Evolutionary conservation across 176 grass and related monocot genomes (phyloP), one percentile per base, ranked within the genome.

Genomic region (Phoenix dactylifera): DNA sequence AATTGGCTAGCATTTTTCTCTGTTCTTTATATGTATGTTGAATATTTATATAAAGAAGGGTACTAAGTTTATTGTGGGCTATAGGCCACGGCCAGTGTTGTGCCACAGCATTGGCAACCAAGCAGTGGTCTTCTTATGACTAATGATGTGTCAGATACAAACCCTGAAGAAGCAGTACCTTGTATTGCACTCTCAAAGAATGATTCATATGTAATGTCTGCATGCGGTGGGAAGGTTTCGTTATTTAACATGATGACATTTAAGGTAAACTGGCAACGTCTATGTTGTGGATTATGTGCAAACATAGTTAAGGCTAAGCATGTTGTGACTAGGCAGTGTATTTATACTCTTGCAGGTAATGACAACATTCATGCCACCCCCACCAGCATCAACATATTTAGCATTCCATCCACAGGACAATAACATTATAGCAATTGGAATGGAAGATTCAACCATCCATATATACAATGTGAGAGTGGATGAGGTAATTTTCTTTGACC

Each of bases 171-270:
- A 25, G 81, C 92, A 35, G 73, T 91, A 18, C 86, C 92, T 28
- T 97, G 87, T 76, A 97, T 97, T 57, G 92, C 92, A 18, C 92
- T 97, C 25, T 97, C 92, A 22, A 97, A 97, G 77, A 97, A 97
- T 56, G 87, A 91, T 78, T 91, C 92, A 16, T 97, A 97, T 77
- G 87, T 97, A 62, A 97, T 97, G 92, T 91, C 92, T 69, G 87
- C 92, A 32, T 97, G 92, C 53, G 92, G 87, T 70, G 92, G 92
- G 71, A 97, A 97, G 78, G 87, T 91, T 67, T 91, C 92, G 66
- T 77, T 97, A 57, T 97, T 97, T 82, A 97, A 91, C 78, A 97
- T 97, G 92, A 97, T 85, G 87, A 91, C 83, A 64, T 97, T 97
- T 77, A 91, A 91, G 87, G 92, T 97, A 74, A n/a, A 77, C 26